Conservation (phyloP, 2,329 filamentous ascomycete genomes). For the Pseudocercospora pini-densiflorae region DNA sequence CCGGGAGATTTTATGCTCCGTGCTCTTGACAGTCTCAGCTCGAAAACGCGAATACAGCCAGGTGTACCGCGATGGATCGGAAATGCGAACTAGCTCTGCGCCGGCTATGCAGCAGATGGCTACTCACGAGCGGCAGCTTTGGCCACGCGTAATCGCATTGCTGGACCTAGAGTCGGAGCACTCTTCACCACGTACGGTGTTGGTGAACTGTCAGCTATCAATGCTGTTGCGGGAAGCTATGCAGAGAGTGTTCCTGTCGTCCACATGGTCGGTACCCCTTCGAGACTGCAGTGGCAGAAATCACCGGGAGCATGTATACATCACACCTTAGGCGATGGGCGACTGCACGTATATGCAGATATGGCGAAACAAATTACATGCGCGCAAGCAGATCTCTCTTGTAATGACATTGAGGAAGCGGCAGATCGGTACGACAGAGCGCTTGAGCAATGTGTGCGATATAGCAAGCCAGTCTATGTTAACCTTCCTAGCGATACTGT, state of each 20-base stretch:
- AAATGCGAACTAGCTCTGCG: conserved; percentile 63
- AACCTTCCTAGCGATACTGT: conserved; percentile 20
- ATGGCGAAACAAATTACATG: conserved; percentile 23
- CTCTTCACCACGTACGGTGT: conserved; percentile 66
- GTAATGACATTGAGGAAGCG: conserved; percentile 5
- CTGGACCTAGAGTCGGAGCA: conserved; percentile 38
- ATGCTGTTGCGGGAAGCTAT: conserved; percentile 50
- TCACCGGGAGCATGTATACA: conserved; percentile 8
- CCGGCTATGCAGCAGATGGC: conserved; percentile 62
- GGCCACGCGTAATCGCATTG: neutral
- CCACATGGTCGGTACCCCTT: conserved; percentile 45
- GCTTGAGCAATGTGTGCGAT: conserved; percentile 14
- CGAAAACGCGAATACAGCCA: neutral
- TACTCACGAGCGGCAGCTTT: conserved; percentile 17
- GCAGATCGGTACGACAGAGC: conserved; percentile 14
- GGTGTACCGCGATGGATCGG: neutral
- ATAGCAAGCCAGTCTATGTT: conserved; percentile 19
- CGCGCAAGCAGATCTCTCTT: conserved; percentile 22
- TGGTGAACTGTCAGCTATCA: conserved; percentile 54
- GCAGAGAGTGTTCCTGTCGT: conserved; percentile 51
- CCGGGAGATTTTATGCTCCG: conserved; percentile 54
- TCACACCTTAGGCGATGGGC: conserved; percentile 15
- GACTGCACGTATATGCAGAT: conserved; percentile 17
- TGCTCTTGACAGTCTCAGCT: conserved; percentile 42
- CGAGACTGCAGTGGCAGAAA: conserved; percentile 6